A percentile compares a stretch with the other conserved stretches of the same genome.
These are phyloP conservation scores for Hamigera avellanea DNA, from an alignment of 495 filamentous ascomycete genomes.

Conservation along the genomic window DNA sequence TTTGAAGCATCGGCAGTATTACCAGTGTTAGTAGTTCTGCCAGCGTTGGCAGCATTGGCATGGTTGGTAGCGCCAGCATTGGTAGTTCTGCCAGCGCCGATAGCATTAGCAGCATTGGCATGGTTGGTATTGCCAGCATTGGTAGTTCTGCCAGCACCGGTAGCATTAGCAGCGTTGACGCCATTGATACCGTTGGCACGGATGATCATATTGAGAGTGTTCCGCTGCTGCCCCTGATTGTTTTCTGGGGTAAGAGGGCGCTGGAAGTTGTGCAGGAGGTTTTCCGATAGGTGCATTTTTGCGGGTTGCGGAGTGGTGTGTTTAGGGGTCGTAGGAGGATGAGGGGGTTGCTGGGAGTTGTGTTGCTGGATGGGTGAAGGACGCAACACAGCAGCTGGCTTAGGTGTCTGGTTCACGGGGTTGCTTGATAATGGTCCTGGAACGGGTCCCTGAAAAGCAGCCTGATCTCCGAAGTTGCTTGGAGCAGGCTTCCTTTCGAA, in stretches of 20 bases:
- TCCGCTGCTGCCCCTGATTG: not conserved
- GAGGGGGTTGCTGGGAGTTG: not conserved
- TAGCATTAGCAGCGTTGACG: too few relatives aligned
- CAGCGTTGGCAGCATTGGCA: too few relatives aligned
- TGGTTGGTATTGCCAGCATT: too few relatives aligned
- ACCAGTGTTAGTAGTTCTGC: too few relatives aligned
- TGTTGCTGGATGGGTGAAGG: too few relatives aligned
- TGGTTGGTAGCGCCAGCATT: too few relatives aligned
- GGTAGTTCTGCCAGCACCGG: too few relatives aligned
- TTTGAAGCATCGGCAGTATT: too few relatives aligned
- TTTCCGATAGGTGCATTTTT: not conserved
- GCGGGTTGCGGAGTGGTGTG: conserved; percentile 3
- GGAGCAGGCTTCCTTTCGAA: conserved; percentile 5
- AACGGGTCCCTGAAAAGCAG: conserved; percentile 36
- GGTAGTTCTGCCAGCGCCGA: too few relatives aligned
- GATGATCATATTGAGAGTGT: too few relatives aligned
- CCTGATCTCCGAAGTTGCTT: conserved; percentile 27
- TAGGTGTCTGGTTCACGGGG: conserved; percentile 1
- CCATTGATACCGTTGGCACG: too few relatives aligned
- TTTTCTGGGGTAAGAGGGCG: conserved; percentile 1
- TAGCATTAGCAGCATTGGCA: too few relatives aligned
- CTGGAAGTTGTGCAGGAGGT: not conserved
- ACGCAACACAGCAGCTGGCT: conserved; percentile 1
- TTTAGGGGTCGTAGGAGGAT: not conserved
- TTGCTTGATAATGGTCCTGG: not conserved